phyloP scores from a whole-genome alignment of 371 early-diverging fungal genomes.

The Lichtheimia ornata region DNA sequence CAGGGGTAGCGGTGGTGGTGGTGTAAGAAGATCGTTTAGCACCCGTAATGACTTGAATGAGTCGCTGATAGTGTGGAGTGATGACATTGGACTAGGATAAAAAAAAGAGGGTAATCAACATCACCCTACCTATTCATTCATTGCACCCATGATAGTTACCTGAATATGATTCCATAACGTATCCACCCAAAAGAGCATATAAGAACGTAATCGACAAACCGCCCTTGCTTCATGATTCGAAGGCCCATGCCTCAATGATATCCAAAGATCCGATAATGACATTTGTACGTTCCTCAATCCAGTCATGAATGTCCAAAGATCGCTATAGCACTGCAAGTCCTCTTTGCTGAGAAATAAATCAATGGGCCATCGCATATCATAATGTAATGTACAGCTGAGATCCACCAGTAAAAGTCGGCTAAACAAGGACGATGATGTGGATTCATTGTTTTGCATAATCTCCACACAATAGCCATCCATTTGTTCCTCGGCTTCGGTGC shows the following conservation, averaged over 20 bases:
- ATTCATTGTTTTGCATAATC: constrained; percentile 11
- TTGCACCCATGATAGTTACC: constrained; percentile 34
- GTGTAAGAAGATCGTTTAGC: constrained; percentile 3
- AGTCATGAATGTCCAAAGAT: constrained; percentile 66
- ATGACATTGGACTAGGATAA: constrained; percentile 65
- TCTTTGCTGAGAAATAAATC: constrained; percentile 67
- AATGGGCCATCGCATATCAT: constrained; percentile 72
- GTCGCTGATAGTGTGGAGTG: constrained; percentile 32
- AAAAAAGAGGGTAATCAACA: neutral
- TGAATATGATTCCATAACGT: constrained; percentile 78
- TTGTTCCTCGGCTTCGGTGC: constrained; percentile 34
- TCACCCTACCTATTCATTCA: neutral
- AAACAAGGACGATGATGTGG: neutral
- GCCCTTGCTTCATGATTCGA: constrained; percentile 10
- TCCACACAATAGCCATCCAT: constrained; percentile 30
- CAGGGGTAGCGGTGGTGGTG: constrained; percentile 14
- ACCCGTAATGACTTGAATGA: constrained; percentile 24
- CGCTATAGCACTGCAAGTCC: constrained; percentile 60
- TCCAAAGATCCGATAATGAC: constrained; percentile 33
- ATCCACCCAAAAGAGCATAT: constrained; percentile 77
- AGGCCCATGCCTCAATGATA: neutral
- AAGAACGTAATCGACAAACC: constrained; percentile 57
- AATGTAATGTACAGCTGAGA: constrained; percentile 58
- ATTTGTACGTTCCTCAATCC: constrained; percentile 49
- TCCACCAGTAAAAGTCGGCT: constrained; percentile 46